Base-by-base conservation (phyloP, 768 basidiomycete genomes). In the Rhodosporidiobolus sp. region DNA sequence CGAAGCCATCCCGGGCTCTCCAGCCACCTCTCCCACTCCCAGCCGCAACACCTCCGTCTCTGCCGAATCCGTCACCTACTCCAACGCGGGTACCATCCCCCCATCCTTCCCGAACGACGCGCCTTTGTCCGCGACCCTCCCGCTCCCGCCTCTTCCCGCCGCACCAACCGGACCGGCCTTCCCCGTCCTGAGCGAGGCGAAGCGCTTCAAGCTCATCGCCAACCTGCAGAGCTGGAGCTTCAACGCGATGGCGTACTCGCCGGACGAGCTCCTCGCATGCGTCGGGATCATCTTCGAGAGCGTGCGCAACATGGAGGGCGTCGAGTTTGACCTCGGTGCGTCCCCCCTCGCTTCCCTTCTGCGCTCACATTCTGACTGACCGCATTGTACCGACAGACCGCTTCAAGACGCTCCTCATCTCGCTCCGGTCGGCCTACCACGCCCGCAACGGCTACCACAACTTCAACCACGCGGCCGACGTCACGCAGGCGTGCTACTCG, bases 381-480 rank as follows among this genome's bases (percentile, higher is more conserved):
- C 50, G 22, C 34, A 35, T 49, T 73, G n/a, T 24, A 63, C 52
- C 65, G 59, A 62, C 80, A 92, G 93, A 85, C 75, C 87, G 89
- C 82, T 85, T 97, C 74, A 85, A 87, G 28, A 82, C 86, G 17
- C 89, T 98, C 77, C 85, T 99, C 52, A 87, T 87, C 76, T 91
- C 95, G 75, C 86, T 98, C n/a, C 87, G 89, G n/a, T 87, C 87
- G 38, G 88, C 95, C 62, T 99, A 99, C 81, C 90, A 94, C 72
- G 85, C 86, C 63, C 88, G 89, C 69, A 97, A 97, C 82, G 89
- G 90, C 35, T 99, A 99, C 81, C 96, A 99, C 84, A 99, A 98
- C 79, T 98, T 95, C 80, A 88, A 92, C 72, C 96, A 99, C 82
- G 96, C 94, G 1, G 84, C 96, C 54, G 96, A 99, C 81, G 96